Conservation (phyloP, 208 protist species). For the Leishmania aethiopica region DNA sequence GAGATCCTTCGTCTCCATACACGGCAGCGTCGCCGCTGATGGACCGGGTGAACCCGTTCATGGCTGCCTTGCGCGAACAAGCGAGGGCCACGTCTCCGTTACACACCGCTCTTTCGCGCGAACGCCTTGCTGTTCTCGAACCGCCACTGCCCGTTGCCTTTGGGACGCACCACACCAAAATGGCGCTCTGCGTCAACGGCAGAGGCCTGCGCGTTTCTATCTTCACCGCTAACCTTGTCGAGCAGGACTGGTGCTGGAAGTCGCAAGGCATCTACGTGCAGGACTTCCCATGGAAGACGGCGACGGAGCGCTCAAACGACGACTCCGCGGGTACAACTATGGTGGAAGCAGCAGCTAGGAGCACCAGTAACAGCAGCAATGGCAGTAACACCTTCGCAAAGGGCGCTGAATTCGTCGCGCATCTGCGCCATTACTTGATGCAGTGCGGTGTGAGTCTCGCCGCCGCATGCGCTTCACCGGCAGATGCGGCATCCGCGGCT, state of each 20-base stretch:
- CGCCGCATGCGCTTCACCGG: slow-evolving; percentile 5
- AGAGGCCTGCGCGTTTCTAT: slow-evolving; percentile 66
- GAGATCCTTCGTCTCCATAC: background rate
- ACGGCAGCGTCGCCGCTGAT: slow-evolving; percentile 12
- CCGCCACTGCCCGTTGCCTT: slow-evolving; percentile 70
- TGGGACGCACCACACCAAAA: slow-evolving; percentile 90
- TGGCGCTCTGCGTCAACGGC: slow-evolving; percentile 57
- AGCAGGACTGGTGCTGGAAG: slow-evolving; percentile 70
- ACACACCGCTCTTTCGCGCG: background rate
- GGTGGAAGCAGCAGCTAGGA: background rate
- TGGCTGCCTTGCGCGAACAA: slow-evolving; percentile 7
- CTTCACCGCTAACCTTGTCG: slow-evolving; percentile 77
- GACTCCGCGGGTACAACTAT: background rate
- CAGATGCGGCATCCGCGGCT: background rate
- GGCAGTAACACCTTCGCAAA: background rate
- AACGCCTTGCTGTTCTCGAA: slow-evolving; percentile 54
- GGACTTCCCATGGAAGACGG: slow-evolving; percentile 65
- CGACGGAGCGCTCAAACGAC: background rate
- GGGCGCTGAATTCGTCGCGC: slow-evolving; percentile 40
- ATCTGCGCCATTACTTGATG: slow-evolving; percentile 39
- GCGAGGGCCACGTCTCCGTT: too few relatives aligned
- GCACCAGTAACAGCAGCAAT: background rate
- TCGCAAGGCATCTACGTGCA: slow-evolving; percentile 82
- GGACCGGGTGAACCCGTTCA: slow-evolving; percentile 28
- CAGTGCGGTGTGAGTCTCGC: slow-evolving; percentile 17